phyloP scores from a whole-genome alignment of 768 basidiomycete species.

The Mycena belliarum region DNA sequence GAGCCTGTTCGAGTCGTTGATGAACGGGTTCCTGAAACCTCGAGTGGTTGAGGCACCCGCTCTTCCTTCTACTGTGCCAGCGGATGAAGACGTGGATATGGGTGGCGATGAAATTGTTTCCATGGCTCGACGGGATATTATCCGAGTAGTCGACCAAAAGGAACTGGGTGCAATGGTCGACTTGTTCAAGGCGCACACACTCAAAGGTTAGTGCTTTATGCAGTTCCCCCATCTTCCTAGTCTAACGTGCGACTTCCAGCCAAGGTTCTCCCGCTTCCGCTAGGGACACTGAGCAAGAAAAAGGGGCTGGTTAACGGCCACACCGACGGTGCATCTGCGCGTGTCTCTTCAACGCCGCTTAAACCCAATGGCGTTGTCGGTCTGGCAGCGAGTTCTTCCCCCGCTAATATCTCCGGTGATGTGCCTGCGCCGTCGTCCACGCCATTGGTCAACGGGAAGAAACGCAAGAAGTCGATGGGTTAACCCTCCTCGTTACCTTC shows the following conservation, averaged over 20 bases:
- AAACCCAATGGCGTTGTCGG: conserved; percentile 7
- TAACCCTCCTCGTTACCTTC: too few species aligned
- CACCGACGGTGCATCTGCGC: conserved; percentile 11
- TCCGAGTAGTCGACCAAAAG: conserved; percentile 44
- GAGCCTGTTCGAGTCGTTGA: conserved; percentile 62
- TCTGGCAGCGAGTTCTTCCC: conserved; percentile 1
- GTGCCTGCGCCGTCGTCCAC: conserved; percentile 16
- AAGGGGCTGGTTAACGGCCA: conserved; percentile 14
- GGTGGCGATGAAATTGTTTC: conserved; percentile 28
- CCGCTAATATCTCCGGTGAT: neutral
- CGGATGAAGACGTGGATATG: conserved; percentile 47
- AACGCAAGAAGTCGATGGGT: conserved; percentile 53
- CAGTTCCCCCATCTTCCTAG: conserved; percentile 1
- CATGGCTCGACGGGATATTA: conserved; percentile 19
- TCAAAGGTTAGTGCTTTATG: conserved; percentile 35
- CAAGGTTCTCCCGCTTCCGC: conserved; percentile 8
- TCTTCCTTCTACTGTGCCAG: conserved; percentile 21
- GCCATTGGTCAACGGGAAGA: conserved; percentile 45
- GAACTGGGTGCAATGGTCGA: conserved; percentile 63
- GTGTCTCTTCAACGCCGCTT: neutral
- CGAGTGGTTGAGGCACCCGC: conserved; percentile 21
- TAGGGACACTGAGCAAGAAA: neutral
- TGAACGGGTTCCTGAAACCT: conserved; percentile 37
- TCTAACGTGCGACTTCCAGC: conserved; percentile 8
- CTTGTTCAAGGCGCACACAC: conserved; percentile 58